Evolutionary conservation across 768 basidiomycete species (phyloP).

Genomic region (Suillus plorans): DNA sequence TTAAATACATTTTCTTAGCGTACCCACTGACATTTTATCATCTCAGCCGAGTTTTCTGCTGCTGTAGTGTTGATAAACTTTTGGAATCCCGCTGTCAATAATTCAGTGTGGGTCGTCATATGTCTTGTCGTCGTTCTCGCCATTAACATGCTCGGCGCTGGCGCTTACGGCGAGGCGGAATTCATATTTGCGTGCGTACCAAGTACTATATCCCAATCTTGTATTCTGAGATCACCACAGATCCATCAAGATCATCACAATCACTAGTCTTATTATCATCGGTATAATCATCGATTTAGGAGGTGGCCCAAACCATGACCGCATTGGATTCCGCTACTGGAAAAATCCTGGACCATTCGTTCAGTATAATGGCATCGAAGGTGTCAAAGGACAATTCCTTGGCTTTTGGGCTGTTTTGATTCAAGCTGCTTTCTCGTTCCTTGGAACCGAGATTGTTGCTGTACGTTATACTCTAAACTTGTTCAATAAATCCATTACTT

Average conservation of each 20-base stretch:
- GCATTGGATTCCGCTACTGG: slow-evolving; percentile 67
- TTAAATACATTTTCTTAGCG: background rate
- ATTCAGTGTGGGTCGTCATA: slow-evolving; percentile 79
- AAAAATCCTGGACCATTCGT: slow-evolving; percentile 86
- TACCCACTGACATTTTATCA: slow-evolving; percentile 5
- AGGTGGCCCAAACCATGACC: slow-evolving; percentile 81
- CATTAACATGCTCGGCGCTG: slow-evolving; percentile 76
- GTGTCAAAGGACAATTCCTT: slow-evolving; percentile 74
- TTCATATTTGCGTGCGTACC: slow-evolving; percentile 71
- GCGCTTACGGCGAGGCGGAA: slow-evolving; percentile 82
- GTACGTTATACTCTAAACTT: slow-evolving; percentile 40
- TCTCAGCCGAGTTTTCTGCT: slow-evolving; percentile 31
- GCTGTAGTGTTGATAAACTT: slow-evolving; percentile 78
- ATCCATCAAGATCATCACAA: slow-evolving; percentile 89
- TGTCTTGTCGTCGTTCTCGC: slow-evolving; percentile 71
- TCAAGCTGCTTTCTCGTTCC: slow-evolving; percentile 90
- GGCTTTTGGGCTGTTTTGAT: slow-evolving; percentile 71
- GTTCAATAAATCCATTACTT: background rate
- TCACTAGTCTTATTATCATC: slow-evolving; percentile 68
- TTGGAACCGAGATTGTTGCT: slow-evolving; percentile 93
- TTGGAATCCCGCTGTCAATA: slow-evolving; percentile 58
- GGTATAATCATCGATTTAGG: slow-evolving; percentile 81
- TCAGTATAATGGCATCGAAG: slow-evolving; percentile 63
- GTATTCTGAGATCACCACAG: slow-evolving; percentile 19
- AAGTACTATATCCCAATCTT: background rate